Percentiles rank a stretch among this genome's conserved stretches.
Conservation (phyloP, 1,284 basidiomycete species). For the Papiliotrema nemorosa region DNA sequence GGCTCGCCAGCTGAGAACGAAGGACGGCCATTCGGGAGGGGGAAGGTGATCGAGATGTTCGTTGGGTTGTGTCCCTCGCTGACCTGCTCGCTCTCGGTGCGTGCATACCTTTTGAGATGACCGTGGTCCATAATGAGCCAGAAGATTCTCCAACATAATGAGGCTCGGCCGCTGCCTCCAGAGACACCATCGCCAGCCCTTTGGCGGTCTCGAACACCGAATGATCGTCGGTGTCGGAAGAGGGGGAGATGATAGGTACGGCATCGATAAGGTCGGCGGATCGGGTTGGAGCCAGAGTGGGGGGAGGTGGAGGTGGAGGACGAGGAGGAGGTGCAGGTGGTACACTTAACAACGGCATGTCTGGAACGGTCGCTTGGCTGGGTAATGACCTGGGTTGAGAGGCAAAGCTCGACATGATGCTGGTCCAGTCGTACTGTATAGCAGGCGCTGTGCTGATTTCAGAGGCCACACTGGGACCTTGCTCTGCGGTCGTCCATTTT, state of each 20-base stretch:
- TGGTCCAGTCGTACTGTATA: not conserved
- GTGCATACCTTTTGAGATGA: conserved; percentile 15
- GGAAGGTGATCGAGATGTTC: conserved; percentile 7
- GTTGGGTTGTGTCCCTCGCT: not conserved
- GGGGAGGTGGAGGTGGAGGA: not conserved
- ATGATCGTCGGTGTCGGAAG: conserved; percentile 8
- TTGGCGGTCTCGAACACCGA: conserved; percentile 11
- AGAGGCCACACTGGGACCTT: not conserved
- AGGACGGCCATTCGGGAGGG: conserved; percentile 2
- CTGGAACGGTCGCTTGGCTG: not conserved
- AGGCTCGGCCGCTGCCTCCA: conserved; percentile 25
- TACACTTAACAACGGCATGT: too few relatives aligned
- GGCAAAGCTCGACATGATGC: not conserved
- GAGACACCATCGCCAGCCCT: conserved; percentile 24
- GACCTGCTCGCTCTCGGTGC: not conserved
- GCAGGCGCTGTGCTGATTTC: not conserved
- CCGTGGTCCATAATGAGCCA: conserved; percentile 17
- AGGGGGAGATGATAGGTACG: not conserved
- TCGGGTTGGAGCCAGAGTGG: not conserved
- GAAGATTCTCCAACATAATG: conserved; percentile 26
- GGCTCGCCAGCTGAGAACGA: not conserved
- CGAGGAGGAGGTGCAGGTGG: too few relatives aligned
- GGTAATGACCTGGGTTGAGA: not conserved
- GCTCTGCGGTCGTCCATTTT: too few relatives aligned
- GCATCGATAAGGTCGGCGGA: not conserved